phyloP scores from a whole-genome alignment of 23 red algal species.

The Gracilariopsis chorda region DNA sequence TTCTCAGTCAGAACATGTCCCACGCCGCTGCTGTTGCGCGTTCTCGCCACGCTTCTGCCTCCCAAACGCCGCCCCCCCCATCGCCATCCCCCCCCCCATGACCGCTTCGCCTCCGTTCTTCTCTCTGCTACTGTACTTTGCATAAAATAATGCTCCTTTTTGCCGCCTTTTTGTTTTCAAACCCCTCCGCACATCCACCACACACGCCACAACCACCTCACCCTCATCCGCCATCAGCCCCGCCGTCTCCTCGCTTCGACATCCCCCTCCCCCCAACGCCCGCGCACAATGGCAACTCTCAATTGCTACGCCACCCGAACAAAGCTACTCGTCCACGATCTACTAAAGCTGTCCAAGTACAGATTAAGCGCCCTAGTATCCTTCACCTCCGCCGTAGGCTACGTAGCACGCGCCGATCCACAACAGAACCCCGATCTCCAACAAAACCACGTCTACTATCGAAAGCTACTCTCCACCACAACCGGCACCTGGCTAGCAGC shows the following conservation, averaged over 20 bases:
- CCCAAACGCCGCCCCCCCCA: background rate
- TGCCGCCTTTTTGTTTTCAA: background rate
- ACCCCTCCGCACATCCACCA: background rate
- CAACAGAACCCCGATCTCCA: background rate
- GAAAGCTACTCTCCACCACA: background rate
- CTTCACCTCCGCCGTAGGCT: conserved; percentile 75
- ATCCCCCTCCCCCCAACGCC: background rate
- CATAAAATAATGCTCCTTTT: background rate
- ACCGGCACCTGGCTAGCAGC: conserved; percentile 85
- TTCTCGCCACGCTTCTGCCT: background rate
- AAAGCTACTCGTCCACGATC: background rate
- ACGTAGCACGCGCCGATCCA: conserved; percentile 31
- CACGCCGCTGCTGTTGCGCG: background rate
- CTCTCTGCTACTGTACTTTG: no score
- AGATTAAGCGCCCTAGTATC: conserved; percentile 77
- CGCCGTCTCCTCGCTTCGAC: background rate
- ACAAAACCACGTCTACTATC: background rate
- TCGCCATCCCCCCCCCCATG: background rate
- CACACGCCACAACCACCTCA: background rate
- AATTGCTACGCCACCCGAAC: background rate
- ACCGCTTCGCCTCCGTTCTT: background rate
- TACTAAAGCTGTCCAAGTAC: conserved; percentile 87
- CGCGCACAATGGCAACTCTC: background rate
- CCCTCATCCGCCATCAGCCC: no score
- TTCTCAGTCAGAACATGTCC: no score